Evolutionary conservation across 2,329 filamentous ascomycete genomes (phyloP).

Genomic region (Orbilia blumenaviensis): DNA sequence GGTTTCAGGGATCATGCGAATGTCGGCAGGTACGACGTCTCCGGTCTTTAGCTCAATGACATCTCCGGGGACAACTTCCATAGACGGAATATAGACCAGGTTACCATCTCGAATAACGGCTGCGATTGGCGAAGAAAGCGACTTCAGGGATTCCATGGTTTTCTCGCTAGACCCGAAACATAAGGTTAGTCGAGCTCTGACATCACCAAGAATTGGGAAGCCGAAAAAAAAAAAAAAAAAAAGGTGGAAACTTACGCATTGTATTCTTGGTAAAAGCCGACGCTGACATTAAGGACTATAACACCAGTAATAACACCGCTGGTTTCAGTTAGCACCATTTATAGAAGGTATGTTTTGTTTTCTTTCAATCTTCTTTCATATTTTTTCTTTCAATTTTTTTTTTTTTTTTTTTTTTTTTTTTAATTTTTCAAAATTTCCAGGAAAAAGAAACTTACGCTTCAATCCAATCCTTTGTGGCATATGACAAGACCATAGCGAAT

Average conservation of each 20-base stretch:
- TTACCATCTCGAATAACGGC: conserved; percentile 66
- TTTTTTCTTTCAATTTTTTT: too few relatives aligned
- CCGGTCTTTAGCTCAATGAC: conserved; percentile 67
- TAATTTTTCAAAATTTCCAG: too few relatives aligned
- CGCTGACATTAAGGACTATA: conserved; percentile 68
- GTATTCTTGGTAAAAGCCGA: conserved; percentile 68
- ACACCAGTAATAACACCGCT: conserved; percentile 68
- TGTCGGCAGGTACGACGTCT: conserved; percentile 65
- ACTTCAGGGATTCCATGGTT: conserved; percentile 66
- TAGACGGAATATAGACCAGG: conserved; percentile 65
- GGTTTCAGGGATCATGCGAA: conserved; percentile 64
- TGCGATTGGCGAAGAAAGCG: conserved; percentile 66
- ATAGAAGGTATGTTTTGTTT: background rate
- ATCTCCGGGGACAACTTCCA: conserved; percentile 68
- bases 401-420: too few relatives aligned
- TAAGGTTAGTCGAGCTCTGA: conserved; percentile 60
- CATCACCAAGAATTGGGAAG: background rate
- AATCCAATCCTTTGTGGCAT: conserved; percentile 69
- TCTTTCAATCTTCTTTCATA: too few relatives aligned
- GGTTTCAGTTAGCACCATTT: conserved; percentile 5
- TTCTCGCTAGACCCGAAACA: conserved; percentile 62
- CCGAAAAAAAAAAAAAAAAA: background rate
- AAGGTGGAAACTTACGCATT: conserved; percentile 49
- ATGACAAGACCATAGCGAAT: conserved; percentile 69
- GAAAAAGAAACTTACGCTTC: conserved; percentile 62